Evolutionary conservation across 2,329 filamentous ascomycete genomes (phyloP).

Genomic region (Xylariaceae sp.): DNA sequence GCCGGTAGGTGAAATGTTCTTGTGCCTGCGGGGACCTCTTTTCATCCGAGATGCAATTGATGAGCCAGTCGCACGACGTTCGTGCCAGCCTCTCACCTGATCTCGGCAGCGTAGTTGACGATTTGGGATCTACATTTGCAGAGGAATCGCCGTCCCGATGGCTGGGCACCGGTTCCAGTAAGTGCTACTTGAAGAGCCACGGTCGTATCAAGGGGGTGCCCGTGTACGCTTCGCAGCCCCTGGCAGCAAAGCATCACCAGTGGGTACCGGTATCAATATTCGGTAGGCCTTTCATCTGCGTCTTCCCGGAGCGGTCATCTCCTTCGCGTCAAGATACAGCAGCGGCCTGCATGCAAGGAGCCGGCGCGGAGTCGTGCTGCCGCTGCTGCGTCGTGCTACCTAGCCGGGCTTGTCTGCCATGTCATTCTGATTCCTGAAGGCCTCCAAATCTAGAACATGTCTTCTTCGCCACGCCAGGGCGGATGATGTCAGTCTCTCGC

Average conservation of each 20-base stretch:
- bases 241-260: background rate
- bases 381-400: constrained; percentile 2
- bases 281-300: constrained; percentile 10
- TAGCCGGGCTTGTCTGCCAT: background rate
- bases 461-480: background rate
- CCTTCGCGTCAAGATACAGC: background rate
- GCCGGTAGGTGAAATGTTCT: no score
- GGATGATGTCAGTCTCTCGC: constrained; percentile 11
- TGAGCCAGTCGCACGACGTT: constrained; percentile 11
- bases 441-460: constrained; percentile 6
- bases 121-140: background rate
- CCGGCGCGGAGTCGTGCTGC: constrained; percentile 9
- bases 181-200: background rate
- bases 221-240: constrained; percentile 11
- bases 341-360: background rate
- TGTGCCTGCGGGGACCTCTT: constrained; percentile 3
- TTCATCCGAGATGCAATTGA: background rate
- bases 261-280: background rate
- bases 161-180: background rate
- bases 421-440: background rate
- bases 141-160: background rate
- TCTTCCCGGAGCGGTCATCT: constrained; percentile 3
- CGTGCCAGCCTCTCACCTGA: background rate
- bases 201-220: background rate
- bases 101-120: constrained; percentile 1